A percentile compares a stretch with the other conserved stretches of the same genome.
Evolutionary conservation across 2,329 filamentous ascomycete species (phyloP).

Genomic region (Fusarium sp.): DNA sequence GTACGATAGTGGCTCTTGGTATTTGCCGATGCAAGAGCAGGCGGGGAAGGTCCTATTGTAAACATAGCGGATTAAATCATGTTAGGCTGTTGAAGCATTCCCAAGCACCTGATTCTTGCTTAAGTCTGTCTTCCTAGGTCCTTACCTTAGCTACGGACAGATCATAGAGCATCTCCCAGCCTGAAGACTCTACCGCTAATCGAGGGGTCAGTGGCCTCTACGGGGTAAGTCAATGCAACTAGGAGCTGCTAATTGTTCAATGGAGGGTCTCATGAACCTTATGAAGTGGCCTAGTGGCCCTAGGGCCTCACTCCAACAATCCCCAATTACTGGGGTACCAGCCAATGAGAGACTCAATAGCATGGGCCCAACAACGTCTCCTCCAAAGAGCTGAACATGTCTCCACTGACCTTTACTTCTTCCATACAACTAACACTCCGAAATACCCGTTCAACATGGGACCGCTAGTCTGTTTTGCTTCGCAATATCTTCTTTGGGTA

Average conservation of each 20-base stretch:
- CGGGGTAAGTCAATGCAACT: slow-evolving; percentile 7
- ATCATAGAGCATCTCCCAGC: too few species aligned
- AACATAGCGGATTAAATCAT: not conserved
- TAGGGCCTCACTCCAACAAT: slow-evolving; percentile 1
- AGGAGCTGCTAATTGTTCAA: not conserved
- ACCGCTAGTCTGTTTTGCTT: slow-evolving; percentile 24
- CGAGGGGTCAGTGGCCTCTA: not conserved
- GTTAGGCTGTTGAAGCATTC: not conserved
- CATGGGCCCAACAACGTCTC: slow-evolving; percentile 8
- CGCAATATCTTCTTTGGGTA: slow-evolving; percentile 15
- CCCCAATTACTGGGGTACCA: slow-evolving; percentile 2
- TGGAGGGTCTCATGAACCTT: slow-evolving; percentile 4
- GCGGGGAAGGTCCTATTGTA: not conserved
- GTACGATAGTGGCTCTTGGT: not conserved
- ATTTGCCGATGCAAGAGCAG: not conserved
- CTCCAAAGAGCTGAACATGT: slow-evolving; percentile 12
- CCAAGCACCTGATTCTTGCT: not conserved
- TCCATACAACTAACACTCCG: slow-evolving; percentile 23
- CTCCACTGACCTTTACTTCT: slow-evolving; percentile 29
- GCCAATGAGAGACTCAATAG: slow-evolving; percentile 28
- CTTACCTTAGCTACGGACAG: too few species aligned
- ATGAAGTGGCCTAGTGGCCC: slow-evolving; percentile 11
- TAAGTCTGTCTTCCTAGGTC: too few species aligned
- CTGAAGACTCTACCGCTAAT: not conserved
- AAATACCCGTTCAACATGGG: slow-evolving; percentile 14